phyloP scores from a whole-genome alignment of 1,284 basidiomycete species.

The Testicularia cyperi region DNA sequence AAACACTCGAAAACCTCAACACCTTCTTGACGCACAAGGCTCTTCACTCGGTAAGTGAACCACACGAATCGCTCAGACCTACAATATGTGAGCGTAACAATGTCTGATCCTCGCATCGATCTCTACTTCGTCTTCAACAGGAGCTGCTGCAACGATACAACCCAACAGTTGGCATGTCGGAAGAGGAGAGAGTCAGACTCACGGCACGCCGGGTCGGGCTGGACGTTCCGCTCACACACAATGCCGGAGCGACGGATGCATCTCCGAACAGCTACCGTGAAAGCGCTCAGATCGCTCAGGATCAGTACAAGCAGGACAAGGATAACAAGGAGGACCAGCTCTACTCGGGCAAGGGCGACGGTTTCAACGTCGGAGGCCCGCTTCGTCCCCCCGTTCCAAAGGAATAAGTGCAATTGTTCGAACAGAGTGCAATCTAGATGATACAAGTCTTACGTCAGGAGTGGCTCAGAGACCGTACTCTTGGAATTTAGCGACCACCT shows the following conservation, averaged over 20 bases:
- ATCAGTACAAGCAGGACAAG: conserved; percentile 26
- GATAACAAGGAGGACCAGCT: conserved; percentile 22
- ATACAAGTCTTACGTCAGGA: neutral
- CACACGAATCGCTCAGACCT: no score
- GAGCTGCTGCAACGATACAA: conserved; percentile 69
- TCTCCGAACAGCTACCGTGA: conserved; percentile 13
- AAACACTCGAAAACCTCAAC: conserved; percentile 67
- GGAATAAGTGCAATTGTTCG: conserved; percentile 9
- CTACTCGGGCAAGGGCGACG: conserved; percentile 36
- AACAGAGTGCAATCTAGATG: conserved; percentile 1
- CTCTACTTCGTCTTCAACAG: conserved; percentile 60
- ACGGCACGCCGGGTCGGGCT: conserved; percentile 84
- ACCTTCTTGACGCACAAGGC: conserved; percentile 74
- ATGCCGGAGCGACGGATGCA: neutral
- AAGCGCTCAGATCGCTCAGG: conserved; percentile 31
- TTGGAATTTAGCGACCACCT: conserved; percentile 34
- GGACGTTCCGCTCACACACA: conserved; percentile 47
- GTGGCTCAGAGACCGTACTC: conserved; percentile 36
- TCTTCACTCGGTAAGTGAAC: conserved; percentile 66
- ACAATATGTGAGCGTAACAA: no score
- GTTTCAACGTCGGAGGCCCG: conserved; percentile 30
- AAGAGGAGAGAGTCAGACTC: conserved; percentile 75
- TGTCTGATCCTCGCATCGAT: no score
- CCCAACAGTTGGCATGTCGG: conserved; percentile 74
- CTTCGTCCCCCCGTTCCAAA: conserved; percentile 23